A percentile compares a stretch with the other conserved stretches of the same genome.
Evolutionary conservation across 2,329 filamentous ascomycete genomes (phyloP).

Genomic region (Talaromyces sp.): DNA sequence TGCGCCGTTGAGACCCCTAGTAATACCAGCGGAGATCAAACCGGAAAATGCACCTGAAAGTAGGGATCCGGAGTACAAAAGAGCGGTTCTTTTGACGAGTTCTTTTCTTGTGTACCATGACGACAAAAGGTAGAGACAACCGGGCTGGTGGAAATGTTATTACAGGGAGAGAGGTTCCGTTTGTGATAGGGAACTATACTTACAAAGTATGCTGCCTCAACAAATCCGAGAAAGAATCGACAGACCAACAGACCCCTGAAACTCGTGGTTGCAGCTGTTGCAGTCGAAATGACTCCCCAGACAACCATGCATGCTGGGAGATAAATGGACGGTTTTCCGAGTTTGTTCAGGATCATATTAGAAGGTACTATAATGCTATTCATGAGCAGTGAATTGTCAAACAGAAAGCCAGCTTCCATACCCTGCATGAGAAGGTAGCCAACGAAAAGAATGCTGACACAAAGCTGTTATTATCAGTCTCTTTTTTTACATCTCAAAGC

Average conservation of each 20-base stretch:
- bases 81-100: background rate
- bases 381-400: background rate
- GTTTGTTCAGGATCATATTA: background rate
- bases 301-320: background rate
- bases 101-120: background rate
- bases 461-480: background rate
- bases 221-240: background rate
- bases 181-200: too few species aligned
- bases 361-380: background rate
- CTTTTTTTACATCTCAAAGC: background rate
- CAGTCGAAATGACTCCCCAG: background rate
- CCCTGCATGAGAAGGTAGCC: background rate
- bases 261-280: background rate
- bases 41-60: background rate
- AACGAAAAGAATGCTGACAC: background rate
- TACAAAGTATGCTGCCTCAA: background rate
- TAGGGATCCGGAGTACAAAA: background rate
- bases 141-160: background rate
- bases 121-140: background rate
- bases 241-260: background rate
- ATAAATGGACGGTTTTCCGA: background rate
- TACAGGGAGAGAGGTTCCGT: too few species aligned
- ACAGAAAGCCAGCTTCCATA: background rate
- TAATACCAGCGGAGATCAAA: background rate
- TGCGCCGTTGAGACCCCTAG: background rate